phyloP scores from a whole-genome alignment of 148 eudicot species.

The Simmondsia chinensis region DNA sequence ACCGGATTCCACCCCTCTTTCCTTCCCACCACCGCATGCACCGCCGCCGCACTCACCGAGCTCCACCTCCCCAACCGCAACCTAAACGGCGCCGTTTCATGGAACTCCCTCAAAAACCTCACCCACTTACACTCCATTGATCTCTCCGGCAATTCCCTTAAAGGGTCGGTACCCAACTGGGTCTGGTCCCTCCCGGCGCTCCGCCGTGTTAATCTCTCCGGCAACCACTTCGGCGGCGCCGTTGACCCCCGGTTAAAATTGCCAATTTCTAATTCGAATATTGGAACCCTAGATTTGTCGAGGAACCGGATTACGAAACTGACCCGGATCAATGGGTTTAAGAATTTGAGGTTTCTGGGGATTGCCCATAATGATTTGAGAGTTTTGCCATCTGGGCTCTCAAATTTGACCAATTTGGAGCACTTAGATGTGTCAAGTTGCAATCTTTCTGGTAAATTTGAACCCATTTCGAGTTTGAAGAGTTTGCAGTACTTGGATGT shows the following conservation, averaged over 20 bases:
- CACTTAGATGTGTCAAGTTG: conserved; percentile 50
- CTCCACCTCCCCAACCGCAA: conserved; percentile 47
- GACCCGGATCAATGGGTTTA: conserved; percentile 32
- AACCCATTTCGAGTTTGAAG: conserved; percentile 25
- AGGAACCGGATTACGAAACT: conserved; percentile 59
- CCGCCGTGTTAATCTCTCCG: conserved; percentile 34
- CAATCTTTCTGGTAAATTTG: conserved; percentile 43
- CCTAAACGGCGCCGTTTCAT: conserved; percentile 54
- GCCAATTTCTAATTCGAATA: not conserved
- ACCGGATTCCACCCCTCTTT: conserved; percentile 32
- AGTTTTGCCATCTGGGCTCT: conserved; percentile 35
- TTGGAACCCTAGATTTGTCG: conserved; percentile 41
- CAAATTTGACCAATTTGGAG: conserved; percentile 33
- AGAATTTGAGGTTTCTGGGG: conserved; percentile 41
- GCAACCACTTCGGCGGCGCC: conserved; percentile 58
- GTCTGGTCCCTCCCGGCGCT: conserved; percentile 36
- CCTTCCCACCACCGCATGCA: not conserved
- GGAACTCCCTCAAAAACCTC: conserved; percentile 53
- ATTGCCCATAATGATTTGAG: conserved; percentile 51
- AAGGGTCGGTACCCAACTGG: conserved; percentile 54
- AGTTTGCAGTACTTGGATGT: conserved; percentile 44
- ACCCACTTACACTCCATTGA: conserved; percentile 42
- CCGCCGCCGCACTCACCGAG: conserved; percentile 18
- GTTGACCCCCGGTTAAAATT: conserved; percentile 17
- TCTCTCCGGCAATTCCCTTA: conserved; percentile 61